Conservation (phyloP, 108 stramenopile genomes). For the Skeletonema marinoi region DNA sequence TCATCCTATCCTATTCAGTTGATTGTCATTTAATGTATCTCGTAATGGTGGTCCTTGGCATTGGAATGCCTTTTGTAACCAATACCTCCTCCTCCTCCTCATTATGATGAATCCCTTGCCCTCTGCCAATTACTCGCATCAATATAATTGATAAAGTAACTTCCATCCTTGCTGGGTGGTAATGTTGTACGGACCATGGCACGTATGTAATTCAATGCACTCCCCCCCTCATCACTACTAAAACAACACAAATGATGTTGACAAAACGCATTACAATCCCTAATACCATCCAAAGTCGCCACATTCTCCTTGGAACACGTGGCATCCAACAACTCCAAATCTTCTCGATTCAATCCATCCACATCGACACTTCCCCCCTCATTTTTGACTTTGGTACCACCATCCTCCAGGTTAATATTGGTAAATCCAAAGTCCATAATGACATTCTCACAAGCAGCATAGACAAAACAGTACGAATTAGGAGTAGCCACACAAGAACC, state of each 20-base stretch:
- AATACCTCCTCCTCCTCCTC: too few species aligned
- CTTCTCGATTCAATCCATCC: conserved; percentile 9
- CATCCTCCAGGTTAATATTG: conserved; percentile 3
- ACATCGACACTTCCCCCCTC: not conserved
- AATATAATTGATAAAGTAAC: too few species aligned
- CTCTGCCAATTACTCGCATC: too few species aligned
- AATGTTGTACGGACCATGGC: not conserved
- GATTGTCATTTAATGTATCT: too few species aligned
- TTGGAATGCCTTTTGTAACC: too few species aligned
- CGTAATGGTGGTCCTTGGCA: too few species aligned
- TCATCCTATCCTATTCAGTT: too few species aligned
- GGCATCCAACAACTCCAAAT: conserved; percentile 12
- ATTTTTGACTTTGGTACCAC: not conserved
- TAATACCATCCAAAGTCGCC: conserved; percentile 22
- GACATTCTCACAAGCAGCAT: conserved; percentile 37
- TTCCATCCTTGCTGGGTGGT: not conserved
- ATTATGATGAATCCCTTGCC: too few species aligned
- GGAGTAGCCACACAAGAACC: conserved; percentile 18
- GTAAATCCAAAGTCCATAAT: conserved; percentile 26
- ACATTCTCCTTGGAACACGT: conserved; percentile 23
- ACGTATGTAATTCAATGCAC: too few species aligned
- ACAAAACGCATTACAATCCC: conserved; percentile 41
- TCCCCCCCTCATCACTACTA: conserved; percentile 8
- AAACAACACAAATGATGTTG: conserved; percentile 45
- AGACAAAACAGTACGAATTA: conserved; percentile 34